phyloP scores from a whole-genome alignment of 768 basidiomycete genomes.

The Paxillus rubicundulus region DNA sequence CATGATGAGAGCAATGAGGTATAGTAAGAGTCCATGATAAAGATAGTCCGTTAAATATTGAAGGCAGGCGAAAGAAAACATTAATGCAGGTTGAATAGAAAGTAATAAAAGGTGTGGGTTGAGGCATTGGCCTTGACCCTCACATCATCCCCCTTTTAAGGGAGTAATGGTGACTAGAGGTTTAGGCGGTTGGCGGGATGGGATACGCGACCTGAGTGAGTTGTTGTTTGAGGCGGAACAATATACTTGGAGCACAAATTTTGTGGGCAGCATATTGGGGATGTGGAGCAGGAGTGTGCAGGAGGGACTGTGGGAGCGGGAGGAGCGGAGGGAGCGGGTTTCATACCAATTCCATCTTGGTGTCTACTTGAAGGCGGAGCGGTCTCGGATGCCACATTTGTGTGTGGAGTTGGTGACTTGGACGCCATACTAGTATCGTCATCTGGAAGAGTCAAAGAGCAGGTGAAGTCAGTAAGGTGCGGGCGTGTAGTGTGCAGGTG shows the following conservation, averaged over 20 bases:
- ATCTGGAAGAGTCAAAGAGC: too few relatives aligned
- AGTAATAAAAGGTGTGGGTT: too few relatives aligned
- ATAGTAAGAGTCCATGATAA: too few relatives aligned
- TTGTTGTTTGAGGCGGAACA: conserved; percentile 21
- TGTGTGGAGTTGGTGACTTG: neutral
- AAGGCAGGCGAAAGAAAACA: too few relatives aligned
- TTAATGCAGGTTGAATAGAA: too few relatives aligned
- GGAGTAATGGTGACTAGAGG: conserved; percentile 7
- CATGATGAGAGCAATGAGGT: too few relatives aligned
- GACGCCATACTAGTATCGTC: neutral
- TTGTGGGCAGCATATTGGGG: conserved; percentile 2
- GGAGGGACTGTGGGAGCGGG: conserved; percentile 1
- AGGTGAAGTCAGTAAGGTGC: too few relatives aligned
- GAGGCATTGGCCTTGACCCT: too few relatives aligned
- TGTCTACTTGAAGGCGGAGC: neutral
- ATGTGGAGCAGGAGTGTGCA: neutral
- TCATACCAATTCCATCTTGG: neutral
- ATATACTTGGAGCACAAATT: conserved; percentile 14
- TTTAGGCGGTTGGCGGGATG: neutral
- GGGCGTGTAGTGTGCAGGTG: too few relatives aligned
- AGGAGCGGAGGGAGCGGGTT: neutral
- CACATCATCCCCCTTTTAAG: conserved; percentile 10
- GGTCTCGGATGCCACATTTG: neutral
- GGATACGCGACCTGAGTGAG: conserved; percentile 18
- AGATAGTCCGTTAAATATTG: too few relatives aligned